Base-by-base conservation (phyloP, 169 alveolate genomes). In the Plasmodium falciparum region DNA sequence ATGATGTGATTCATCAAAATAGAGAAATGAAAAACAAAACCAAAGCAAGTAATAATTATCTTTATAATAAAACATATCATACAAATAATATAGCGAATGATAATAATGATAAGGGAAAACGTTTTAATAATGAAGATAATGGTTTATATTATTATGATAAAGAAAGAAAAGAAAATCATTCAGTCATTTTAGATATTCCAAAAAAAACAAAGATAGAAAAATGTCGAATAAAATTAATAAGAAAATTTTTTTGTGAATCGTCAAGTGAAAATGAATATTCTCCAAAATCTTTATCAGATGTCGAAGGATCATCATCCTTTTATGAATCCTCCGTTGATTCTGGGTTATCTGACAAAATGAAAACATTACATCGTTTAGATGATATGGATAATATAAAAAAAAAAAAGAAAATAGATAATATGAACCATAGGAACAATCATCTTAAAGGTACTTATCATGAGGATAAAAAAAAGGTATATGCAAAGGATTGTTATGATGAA, bases 201-300 rank as follows among this genome's bases (percentile, higher is more conserved):
- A 74, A 74, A 67, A 59, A 33, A 26, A 61, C 59, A 29, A 24
- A 26, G 17, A 26, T 58, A 43, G 74, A 61, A 12, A 74, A 74
- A 26, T 15, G 43, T 15, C 22, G 88, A 5, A 74, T 74, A 29
- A 74, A 74, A 7, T 74, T 74, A 61, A 20, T 74, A 29, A 74
- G 54, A 67, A 58, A 73, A 49, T 74, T 74, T 13, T 58, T 74
- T 20, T 52, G 56, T n/a, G 59, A 43, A 0, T 66, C 88, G 0
- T 59, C 88, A 45, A 74, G 88, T 39, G 88, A 74, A 13, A 26
- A 17, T 11, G 39, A 58, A 2, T 65, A 7, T n/a, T 74, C 59
- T 59, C 13, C 17, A 13, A 20, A n/a, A 11, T 74, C 17, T 1
- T 73, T 45, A 4, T 73, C 70, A 13, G 47, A 39, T 39, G 47